Evolutionary conservation across 1,284 basidiomycete species (phyloP).

Genomic region (Melampsora americana): DNA sequence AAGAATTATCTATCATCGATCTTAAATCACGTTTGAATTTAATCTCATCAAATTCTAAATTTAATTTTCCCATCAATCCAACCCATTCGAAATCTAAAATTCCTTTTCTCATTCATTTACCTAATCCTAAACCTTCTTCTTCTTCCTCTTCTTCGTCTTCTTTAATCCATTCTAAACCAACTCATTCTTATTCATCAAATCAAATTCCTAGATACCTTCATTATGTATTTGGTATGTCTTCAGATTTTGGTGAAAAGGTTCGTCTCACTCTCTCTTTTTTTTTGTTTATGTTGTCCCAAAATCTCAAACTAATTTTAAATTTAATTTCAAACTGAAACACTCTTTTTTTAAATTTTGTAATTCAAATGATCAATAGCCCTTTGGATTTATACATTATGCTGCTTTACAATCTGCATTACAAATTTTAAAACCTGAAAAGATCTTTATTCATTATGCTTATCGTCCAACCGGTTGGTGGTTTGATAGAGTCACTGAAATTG

Average conservation of each 20-base stretch:
- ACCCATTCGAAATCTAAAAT: conserved; percentile 9
- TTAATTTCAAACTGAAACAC: no score
- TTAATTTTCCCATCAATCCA: background rate
- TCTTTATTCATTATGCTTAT: conserved; percentile 53
- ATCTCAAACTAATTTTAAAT: conserved; percentile 7
- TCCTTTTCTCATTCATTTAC: conserved; percentile 18
- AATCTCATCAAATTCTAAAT: background rate
- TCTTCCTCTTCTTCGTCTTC: no score
- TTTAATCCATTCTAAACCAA: no score
- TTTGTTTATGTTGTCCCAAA: background rate
- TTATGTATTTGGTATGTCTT: conserved; percentile 38
- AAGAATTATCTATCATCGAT: no score
- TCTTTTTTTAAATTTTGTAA: background rate
- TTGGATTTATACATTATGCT: conserved; percentile 57
- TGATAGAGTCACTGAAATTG: conserved; percentile 52
- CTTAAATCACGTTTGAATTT: no score
- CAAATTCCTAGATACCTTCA: conserved; percentile 33
- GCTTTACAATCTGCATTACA: conserved; percentile 56
- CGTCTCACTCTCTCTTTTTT: no score
- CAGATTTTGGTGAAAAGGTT: conserved; percentile 44
- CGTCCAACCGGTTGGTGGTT: conserved; percentile 53
- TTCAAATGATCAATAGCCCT: conserved; percentile 31
- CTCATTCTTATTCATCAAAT: background rate
- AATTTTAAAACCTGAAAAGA: conserved; percentile 55
- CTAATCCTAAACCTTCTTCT: background rate